Conservation (phyloP, 176 grass and related monocot genomes). For the Carex parvula region DNA sequence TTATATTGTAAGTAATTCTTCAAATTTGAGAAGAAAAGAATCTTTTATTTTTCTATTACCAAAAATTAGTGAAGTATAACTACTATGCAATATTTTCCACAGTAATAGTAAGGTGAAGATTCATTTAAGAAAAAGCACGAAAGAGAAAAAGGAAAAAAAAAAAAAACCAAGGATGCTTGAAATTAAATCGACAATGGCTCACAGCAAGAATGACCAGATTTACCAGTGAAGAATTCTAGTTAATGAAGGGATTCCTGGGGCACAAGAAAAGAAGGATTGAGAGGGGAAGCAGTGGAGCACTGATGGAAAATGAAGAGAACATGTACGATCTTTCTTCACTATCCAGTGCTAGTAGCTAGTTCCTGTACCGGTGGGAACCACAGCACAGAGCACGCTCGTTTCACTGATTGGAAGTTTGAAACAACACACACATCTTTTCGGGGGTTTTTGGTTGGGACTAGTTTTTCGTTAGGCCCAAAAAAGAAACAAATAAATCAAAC, state of each 20-base stretch:
- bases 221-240: not conserved
- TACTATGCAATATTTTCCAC: not conserved
- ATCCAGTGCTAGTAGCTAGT: not conserved
- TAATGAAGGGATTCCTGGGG: not conserved
- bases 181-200: not conserved
- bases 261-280: not conserved
- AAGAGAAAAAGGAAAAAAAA: not conserved
- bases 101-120: not conserved
- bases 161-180: not conserved
- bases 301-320: not conserved
- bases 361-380: not conserved
- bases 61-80: not conserved
- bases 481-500: not conserved
- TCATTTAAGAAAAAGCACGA: not conserved
- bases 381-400: not conserved
- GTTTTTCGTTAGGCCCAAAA: not conserved
- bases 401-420: conserved; percentile 13
- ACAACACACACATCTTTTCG: not conserved
- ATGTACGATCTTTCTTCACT: not conserved
- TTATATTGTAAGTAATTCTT: not conserved
- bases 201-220: not conserved
- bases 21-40: not conserved
- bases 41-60: not conserved
- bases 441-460: not conserved
- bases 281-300: not conserved